These are phyloP conservation scores for Licmophora abbreviata DNA, from an alignment of 108 stramenopile genomes.

Conservation along the genomic window DNA sequence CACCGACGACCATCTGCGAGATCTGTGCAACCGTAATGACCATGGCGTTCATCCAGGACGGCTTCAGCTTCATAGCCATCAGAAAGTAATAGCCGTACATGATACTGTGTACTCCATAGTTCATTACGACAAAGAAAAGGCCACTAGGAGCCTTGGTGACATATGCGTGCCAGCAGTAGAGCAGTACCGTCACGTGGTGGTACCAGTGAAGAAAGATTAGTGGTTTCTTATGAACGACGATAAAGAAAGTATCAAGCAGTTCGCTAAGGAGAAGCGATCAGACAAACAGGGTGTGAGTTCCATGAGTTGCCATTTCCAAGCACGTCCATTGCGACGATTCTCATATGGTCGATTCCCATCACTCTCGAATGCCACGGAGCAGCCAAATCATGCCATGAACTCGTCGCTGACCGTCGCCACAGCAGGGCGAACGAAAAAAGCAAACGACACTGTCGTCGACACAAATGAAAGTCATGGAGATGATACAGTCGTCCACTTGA, in stretches of 20 bases:
- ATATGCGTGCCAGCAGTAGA: conserved; percentile 97
- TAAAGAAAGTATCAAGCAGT: conserved; percentile 95
- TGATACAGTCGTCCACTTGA: too few relatives aligned
- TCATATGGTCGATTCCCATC: not conserved
- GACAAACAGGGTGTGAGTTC: not conserved
- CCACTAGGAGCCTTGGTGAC: conserved; percentile 82
- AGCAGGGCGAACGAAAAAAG: too few relatives aligned
- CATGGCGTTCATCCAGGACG: conserved; percentile 82
- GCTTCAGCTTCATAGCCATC: conserved; percentile 72
- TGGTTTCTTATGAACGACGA: conserved; percentile 93
- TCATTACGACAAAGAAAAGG: conserved; percentile 98
- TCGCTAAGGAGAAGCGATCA: conserved; percentile 41
- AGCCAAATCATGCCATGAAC: not conserved
- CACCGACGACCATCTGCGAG: conserved; percentile 93
- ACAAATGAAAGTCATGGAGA: too few relatives aligned
- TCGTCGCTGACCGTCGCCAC: too few relatives aligned
- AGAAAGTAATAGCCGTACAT: conserved; percentile 99
- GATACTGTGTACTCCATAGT: conserved; percentile 96
- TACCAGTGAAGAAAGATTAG: conserved; percentile 98
- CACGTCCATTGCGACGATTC: not conserved
- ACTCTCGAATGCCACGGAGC: not conserved
- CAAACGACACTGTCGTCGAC: too few relatives aligned
- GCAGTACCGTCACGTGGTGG: conserved; percentile 95
- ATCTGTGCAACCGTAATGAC: conserved; percentile 87
- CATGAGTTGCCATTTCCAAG: not conserved